Base-by-base conservation (phyloP, 805 yeast species). In the Starmerella bombicola region DNA sequence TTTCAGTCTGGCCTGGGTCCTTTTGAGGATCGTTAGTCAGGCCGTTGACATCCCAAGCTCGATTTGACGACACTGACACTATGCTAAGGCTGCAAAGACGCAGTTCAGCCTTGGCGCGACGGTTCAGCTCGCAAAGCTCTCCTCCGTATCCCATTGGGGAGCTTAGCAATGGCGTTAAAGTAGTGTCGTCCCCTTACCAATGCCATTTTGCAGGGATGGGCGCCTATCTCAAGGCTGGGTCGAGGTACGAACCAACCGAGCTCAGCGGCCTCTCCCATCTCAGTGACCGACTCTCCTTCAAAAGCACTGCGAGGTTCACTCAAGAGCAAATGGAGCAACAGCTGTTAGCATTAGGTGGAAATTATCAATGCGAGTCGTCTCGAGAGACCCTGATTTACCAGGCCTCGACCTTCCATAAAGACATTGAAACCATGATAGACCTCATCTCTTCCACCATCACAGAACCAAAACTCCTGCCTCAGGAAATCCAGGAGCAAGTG, bases 191-290 rank as follows among this genome's bases (percentile, higher is more conserved):
- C 45, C 76, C 81, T 33, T 71, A 80, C 0, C 91, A 95, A 1
- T 85, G 93, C 30, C 94, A 86, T 60, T 91, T 91, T 57, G 71
- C 88, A 43, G 94, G 95, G 0, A 61, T 86, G 33, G 97, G 97
- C 1, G 70, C 88, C 33, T 91, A 83, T 55, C 70, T 91, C 4
- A 79, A 81, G 55, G 94, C 93, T 1, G 98, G 98, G 1, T 78
- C 95, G 2, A 69, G 97, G 37, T 84, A 67, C 56, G 97, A 91
- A 60, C 65, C 68, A 23, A 66, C 64, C 2, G 53, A 57, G 22
- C 53, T 75, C 40, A 70, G 74, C 28, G 98, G 98, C 1, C 66
- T 78, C 35, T 76, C 93, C 5, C 97, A 91, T 58, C 61, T 91
- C 22, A 63, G 78, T 53, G 97, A 88, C 58, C 70, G 95, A 44